These are phyloP conservation scores for Alternaria sp. DNA, from an alignment of 2,329 filamentous ascomycete species.

Conservation along the genomic window DNA sequence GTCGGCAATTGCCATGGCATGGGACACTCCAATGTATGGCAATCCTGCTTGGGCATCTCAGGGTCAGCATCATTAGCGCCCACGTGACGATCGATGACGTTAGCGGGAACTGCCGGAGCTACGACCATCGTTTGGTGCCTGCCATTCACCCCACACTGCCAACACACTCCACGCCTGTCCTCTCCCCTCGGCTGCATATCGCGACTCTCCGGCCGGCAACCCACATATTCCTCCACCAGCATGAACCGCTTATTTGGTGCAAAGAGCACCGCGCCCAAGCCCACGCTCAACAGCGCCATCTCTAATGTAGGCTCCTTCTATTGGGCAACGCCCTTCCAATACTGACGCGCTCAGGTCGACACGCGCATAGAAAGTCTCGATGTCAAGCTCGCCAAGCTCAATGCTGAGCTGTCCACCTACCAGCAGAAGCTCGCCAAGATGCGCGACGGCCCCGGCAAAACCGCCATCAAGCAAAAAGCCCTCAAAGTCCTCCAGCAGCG, in stretches of 20 bases:
- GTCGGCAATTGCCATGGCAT: background rate
- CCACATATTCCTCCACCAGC: conserved; percentile 26
- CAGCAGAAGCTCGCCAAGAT: conserved; percentile 87
- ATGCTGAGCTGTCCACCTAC: conserved; percentile 87
- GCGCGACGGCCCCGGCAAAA: conserved; percentile 94
- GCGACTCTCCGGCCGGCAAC: background rate
- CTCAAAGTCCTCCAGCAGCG: conserved; percentile 92
- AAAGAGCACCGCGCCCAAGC: conserved; percentile 86
- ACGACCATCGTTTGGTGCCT: conserved; percentile 11
- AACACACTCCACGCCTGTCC: background rate
- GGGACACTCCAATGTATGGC: background rate
- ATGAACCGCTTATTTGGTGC: conserved; percentile 98
- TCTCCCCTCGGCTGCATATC: background rate
- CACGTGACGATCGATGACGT: conserved; percentile 18
- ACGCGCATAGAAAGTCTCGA: conserved; percentile 84
- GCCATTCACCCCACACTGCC: conserved; percentile 14
- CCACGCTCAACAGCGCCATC: conserved; percentile 84
- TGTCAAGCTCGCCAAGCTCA: conserved; percentile 91
- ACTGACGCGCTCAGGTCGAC: conserved; percentile 66
- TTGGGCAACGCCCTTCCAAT: conserved; percentile 1
- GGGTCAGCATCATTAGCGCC: background rate
- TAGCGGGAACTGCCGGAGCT: conserved; percentile 14
- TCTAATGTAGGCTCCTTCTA: conserved; percentile 66
- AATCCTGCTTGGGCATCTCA: background rate
- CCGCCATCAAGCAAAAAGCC: conserved; percentile 89